Evolutionary conservation across 768 basidiomycete species (phyloP), one percentile per base, ranked within the genome.

Genomic region (Boletus bicolor): DNA sequence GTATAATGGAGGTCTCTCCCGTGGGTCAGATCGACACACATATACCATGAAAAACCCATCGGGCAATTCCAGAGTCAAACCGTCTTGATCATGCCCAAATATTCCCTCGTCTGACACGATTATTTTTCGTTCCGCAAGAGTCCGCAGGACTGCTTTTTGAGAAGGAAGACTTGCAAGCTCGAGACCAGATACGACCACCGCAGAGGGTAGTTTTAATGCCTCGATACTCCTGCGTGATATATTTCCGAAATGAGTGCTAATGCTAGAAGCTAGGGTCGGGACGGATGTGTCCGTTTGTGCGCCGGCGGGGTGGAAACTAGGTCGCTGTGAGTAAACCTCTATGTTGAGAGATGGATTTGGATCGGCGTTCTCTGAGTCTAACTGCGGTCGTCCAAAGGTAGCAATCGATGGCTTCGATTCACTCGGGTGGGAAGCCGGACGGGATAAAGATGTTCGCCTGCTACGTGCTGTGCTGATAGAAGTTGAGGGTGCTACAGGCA

Each of bases 21-120:
- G 75, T 1, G 81, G 70, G 68, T 89, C 82, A 58, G 77, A 73
- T 10, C 82, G 79, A 68, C 87, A 90, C 11, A 93, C 82, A 62
- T 85, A 91, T 1, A 93, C 78, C 55, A 85, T 70, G 36, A 92
- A 75, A 64, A 93, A 93, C 1, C 77, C 81, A 11, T 84, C 78
- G 4, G 91, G 89, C 19, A 71, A 62, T 38, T 74, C 73, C 10
- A 69, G 61, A 30, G 73, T 63, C 12, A 64, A 49, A 9, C 55
- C 67, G 21, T 73, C 71, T 26, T 69, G 66, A 28, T 68, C 65
- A 30, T 55, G 54, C 7, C 61, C 58, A 38, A 57, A 54, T 44
- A 51, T 48, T 28, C 58, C 57, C 8, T 53, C 55, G 24, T 65
- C 63, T 8, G 69, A 70, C 32, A 88, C 63, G 12, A 79, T 62